Evolutionary conservation across 306 rosid species (phyloP), one percentile per base, ranked within the genome.

Genomic region (Cicer judaicum): DNA sequence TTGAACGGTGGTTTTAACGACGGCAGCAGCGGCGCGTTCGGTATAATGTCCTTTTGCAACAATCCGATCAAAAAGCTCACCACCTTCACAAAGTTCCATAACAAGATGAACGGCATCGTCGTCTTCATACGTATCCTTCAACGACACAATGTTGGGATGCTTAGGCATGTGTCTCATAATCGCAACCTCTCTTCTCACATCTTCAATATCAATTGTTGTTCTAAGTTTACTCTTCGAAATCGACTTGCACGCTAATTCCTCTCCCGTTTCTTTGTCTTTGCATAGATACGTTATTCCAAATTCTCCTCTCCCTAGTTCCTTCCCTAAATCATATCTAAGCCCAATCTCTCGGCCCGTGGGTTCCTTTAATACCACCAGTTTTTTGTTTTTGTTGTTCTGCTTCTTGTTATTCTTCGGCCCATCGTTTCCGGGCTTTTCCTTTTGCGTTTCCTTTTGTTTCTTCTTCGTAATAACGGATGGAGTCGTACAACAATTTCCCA

Each of bases 81-180:
- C 97, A 0, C 97, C 98, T 39, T 88, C 97, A 14, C 98, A 93
- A 44, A 91, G 85, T 78, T 93, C 97, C 98, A 93, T 93, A 29
- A 93, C 97, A 42, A 93, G 83, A 57, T 93, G 98, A 49, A 93
- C 97, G 1, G 88, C 94, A 55, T 47, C 24, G 12, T 89, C 93
- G 43, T 93, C 98, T 73, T 93, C 98, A 11, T 78, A 93, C 0
- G 98, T 88, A 21, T 87, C 96, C 71, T 82, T 93, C 80, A 91
- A 82, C 44, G 69, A 60, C 19, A 93, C 97, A 8, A 93, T 78
- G 46, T 93, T 93, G 2, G 78, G 84, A 15, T 91, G 98, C 44
- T 75, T 52, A 0, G 97, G 96, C 67, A 93, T 19, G 71, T 87
- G 90, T 42, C 65, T 80, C 98, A 93, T 93, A 78, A 93, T 93